Base-by-base conservation (phyloP, 1,284 basidiomycete species). In the Microbotryum violaceum region DNA sequence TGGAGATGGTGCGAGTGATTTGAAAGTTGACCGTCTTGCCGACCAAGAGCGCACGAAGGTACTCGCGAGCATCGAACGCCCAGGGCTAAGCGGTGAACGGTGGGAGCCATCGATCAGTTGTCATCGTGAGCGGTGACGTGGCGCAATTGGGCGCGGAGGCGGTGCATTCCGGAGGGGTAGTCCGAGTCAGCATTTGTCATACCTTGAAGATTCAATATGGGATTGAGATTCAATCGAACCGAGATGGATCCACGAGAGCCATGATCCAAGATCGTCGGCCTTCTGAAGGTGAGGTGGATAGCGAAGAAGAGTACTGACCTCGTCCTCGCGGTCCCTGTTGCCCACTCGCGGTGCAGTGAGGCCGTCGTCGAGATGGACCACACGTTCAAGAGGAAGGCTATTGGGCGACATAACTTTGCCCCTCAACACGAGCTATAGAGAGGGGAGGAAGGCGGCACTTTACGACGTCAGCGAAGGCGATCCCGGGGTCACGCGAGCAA, bases 21-120 rank as follows among this genome's bases (percentile, higher is more conserved):
- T 82, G 80, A 76, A 91, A 92, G 2, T 83, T 80, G 71, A 92
- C 82, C 76, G 93, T 85, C 74, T 94, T 93, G 67, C 92, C 93
- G 57, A 97, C 90, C 21, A 85, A 81, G 57, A 91, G 78, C 46
- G 84, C 79, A 54, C 93, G 86, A 46, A 97, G 81, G 76, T 86
- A 96, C 78, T 97, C 94, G 71, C 94, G 86, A 49, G 91, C 86
- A 73, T 93, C 88, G 74, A 88, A 97, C 6, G 92, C 89, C 82
- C 87, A 91, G 10, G 87, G 84, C 88, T 92, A 68, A n/a, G 21
- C 7, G 23, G 3, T n/a, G 8, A 54, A 1, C 21, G 8, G 31
- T 31, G 31, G 7, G 31, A 31, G 37, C 37, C 37, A 16, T 12
- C 37, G 16, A 12, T 42, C 20, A 12, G 50, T 44, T 14, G 53